Percentiles rank a stretch among this genome's conserved stretches.
These are phyloP conservation scores for Paramecium biaurelia DNA, from an alignment of 73 alveolate species.

Conservation along the genomic window DNA sequence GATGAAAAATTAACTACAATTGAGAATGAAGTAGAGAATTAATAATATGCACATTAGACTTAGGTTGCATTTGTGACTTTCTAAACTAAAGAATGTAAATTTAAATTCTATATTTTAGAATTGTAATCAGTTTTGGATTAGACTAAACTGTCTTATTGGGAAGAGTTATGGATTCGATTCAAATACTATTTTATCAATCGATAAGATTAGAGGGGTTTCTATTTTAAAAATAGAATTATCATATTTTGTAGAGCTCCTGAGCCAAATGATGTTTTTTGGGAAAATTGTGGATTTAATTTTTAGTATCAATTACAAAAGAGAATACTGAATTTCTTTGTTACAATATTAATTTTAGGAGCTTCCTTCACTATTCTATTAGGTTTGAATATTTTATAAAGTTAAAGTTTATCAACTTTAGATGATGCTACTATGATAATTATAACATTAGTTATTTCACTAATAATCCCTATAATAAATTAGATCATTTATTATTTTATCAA, in stretches of 20 bases:
- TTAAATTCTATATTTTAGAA: background rate
- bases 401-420: background rate
- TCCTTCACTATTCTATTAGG: background rate
- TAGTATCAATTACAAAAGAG: background rate
- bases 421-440: background rate
- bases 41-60: background rate
- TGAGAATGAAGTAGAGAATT: background rate
- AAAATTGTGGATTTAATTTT: constrained; percentile 7
- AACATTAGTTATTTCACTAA: background rate
- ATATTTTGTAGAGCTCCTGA: constrained; percentile 30
- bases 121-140: background rate
- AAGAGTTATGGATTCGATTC: background rate
- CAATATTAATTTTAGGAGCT: background rate
- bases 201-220: background rate
- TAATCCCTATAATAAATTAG: background rate
- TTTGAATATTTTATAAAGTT: background rate
- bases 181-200: background rate
- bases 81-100: background rate
- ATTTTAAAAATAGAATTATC: background rate
- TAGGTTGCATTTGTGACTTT: constrained; percentile 34
- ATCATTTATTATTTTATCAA: background rate
- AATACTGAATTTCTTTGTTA: background rate
- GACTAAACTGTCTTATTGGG: background rate
- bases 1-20: background rate
- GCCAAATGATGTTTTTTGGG: constrained; percentile 43